A percentile compares a stretch with the other conserved stretches of the same genome.
Evolutionary conservation across 2,329 filamentous ascomycete genomes (phyloP).

Genomic region (Fusarium multiceps): DNA sequence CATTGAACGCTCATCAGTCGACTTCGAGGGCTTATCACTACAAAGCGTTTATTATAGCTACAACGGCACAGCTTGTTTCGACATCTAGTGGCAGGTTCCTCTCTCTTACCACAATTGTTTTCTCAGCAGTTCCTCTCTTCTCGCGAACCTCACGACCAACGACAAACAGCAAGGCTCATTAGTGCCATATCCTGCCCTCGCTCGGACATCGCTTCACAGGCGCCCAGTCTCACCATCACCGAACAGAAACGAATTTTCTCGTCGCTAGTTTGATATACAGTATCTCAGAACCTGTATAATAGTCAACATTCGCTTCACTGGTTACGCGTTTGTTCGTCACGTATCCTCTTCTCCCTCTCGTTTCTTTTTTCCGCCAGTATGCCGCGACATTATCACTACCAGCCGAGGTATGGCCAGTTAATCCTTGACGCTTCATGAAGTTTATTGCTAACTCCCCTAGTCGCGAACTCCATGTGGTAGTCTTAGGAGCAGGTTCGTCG

Average conservation of each 20-base stretch:
- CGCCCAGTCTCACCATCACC: constrained; percentile 6
- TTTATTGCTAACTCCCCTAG: constrained; percentile 54
- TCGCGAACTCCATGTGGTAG: constrained; percentile 85
- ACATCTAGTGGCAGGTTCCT: constrained; percentile 14
- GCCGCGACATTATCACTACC: constrained; percentile 47
- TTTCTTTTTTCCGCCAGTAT: constrained; percentile 35
- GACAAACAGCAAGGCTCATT: background rate
- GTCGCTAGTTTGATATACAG: constrained; percentile 25
- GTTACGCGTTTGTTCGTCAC: constrained; percentile 21
- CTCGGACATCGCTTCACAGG: constrained; percentile 13
- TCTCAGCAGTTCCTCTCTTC: constrained; percentile 14
- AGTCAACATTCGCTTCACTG: constrained; percentile 9
- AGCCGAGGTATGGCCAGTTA: constrained; percentile 41
- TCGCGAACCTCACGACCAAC: constrained; percentile 20
- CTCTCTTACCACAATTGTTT: constrained; percentile 6
- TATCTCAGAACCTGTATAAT: background rate
- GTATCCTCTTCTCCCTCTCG: background rate
- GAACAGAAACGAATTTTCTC: constrained; percentile 15
- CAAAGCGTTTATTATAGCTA: constrained; percentile 25
- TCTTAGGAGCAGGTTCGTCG: constrained; percentile 78
- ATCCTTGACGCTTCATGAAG: background rate
- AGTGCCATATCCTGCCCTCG: constrained; percentile 20
- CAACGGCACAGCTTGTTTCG: constrained; percentile 24
- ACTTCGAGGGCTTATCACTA: constrained; percentile 8
- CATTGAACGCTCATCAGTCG: constrained; percentile 18